Evolutionary conservation across 768 basidiomycete genomes (phyloP).

Genomic region (Phylloporus rhodoxanthus): DNA sequence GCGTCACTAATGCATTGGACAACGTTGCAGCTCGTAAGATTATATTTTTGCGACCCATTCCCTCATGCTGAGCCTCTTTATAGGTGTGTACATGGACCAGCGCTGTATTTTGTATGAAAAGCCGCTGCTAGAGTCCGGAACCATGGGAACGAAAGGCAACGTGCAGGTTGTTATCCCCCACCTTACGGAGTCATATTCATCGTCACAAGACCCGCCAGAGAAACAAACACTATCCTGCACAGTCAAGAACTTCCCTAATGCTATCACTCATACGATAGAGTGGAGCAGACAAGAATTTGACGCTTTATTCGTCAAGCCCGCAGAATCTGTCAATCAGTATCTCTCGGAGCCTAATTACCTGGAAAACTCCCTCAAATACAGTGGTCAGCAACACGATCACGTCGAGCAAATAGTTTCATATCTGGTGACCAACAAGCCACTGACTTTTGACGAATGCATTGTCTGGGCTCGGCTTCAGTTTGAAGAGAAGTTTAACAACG

Average conservation of each 20-base stretch:
- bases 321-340: slow-evolving; percentile 91
- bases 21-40: slow-evolving; percentile 89
- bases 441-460: slow-evolving; percentile 97
- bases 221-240: slow-evolving; percentile 96
- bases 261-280: slow-evolving; percentile 97
- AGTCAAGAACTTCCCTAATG: slow-evolving; percentile 98
- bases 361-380: slow-evolving; percentile 84
- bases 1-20: slow-evolving; percentile 96
- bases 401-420: slow-evolving; percentile 83
- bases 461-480: slow-evolving; percentile 94
- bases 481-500: slow-evolving; percentile 88
- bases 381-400: slow-evolving; percentile 87
- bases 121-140: slow-evolving; percentile 94
- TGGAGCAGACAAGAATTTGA: slow-evolving; percentile 96
- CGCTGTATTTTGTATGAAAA: slow-evolving; percentile 96
- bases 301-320: slow-evolving; percentile 87
- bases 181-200: slow-evolving; percentile 93
- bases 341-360: slow-evolving; percentile 95
- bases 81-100: slow-evolving; percentile 96
- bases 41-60: background rate
- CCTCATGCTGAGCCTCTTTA: slow-evolving; percentile 4
- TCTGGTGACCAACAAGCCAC: slow-evolving; percentile 86
- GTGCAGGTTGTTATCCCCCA: slow-evolving; percentile 92
- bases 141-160: slow-evolving; percentile 97
- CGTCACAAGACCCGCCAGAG: slow-evolving; percentile 98